phyloP scores from a whole-genome alignment of 2,329 filamentous ascomycete species.

The Monilinia vaccinii-corymbosi region DNA sequence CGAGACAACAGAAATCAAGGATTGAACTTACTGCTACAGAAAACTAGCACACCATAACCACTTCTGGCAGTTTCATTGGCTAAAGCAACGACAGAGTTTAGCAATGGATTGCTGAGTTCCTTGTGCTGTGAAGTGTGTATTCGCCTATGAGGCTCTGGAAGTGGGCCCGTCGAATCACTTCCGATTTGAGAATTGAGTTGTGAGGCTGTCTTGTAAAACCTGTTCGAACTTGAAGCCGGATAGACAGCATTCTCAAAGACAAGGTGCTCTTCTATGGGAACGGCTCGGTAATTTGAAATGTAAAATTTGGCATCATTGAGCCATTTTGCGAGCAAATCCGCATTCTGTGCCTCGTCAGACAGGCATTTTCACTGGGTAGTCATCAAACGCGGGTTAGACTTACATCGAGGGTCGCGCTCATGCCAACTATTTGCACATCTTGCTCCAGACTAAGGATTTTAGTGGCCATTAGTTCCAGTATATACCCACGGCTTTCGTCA shows the following conservation, averaged over 20 bases:
- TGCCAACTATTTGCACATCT: conserved; percentile 61
- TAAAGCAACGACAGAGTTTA: conserved; percentile 63
- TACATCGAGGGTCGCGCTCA: conserved; percentile 72
- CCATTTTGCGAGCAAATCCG: conserved; percentile 60
- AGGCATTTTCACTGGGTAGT: not conserved
- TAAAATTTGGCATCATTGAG: conserved; percentile 58
- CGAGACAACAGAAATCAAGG: not conserved
- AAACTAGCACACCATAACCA: conserved; percentile 64
- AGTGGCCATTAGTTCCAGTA: conserved; percentile 65
- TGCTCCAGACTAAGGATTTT: conserved; percentile 63
- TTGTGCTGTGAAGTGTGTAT: conserved; percentile 49
- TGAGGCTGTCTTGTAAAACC: conserved; percentile 47
- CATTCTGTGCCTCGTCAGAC: conserved; percentile 44
- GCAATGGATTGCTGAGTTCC: conserved; percentile 54
- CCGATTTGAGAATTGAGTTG: conserved; percentile 25
- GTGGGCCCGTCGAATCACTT: conserved; percentile 29
- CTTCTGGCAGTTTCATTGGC: conserved; percentile 58
- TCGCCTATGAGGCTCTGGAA: conserved; percentile 34
- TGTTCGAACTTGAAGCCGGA: conserved; percentile 47
- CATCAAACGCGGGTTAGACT: conserved; percentile 5
- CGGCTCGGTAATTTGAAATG: conserved; percentile 61
- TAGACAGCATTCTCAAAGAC: conserved; percentile 64
- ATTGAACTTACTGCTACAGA: conserved; percentile 50
- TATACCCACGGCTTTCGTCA: conserved; percentile 67
- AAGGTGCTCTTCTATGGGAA: conserved; percentile 68